Evolutionary conservation across 495 filamentous ascomycete species (phyloP).

Genomic region (Penicillium arizonense): DNA sequence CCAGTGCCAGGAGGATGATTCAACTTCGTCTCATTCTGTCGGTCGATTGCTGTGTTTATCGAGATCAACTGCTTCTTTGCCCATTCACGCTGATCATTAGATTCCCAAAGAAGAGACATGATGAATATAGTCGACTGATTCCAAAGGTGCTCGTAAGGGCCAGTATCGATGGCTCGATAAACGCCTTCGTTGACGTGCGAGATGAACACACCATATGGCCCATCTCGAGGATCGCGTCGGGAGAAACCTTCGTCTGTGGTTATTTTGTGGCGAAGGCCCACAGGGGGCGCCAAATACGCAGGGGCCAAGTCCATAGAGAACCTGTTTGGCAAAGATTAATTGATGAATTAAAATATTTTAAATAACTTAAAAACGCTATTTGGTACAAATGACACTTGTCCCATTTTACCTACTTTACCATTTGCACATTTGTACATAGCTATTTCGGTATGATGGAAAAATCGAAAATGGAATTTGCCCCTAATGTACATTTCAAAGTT

Average conservation of each 20-base stretch:
- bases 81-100: not conserved
- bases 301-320: not conserved
- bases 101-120: not conserved
- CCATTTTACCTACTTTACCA: not conserved
- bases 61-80: not conserved
- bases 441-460: not conserved
- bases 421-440: not conserved
- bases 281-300: not conserved
- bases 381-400: not conserved
- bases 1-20: not conserved
- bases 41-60: not conserved
- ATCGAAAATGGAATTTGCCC: not conserved
- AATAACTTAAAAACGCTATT: not conserved
- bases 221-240: not conserved
- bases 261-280: not conserved
- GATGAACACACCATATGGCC: not conserved
- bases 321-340: not conserved
- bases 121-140: too few species aligned
- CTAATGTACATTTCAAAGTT: not conserved
- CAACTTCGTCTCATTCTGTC: not conserved
- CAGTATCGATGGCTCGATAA: not conserved
- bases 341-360: not conserved
- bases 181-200: not conserved
- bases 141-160: not conserved
- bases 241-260: not conserved